Conservation (phyloP, 768 basidiomycete species). For the Krasilnikovozyma curviuscula region DNA sequence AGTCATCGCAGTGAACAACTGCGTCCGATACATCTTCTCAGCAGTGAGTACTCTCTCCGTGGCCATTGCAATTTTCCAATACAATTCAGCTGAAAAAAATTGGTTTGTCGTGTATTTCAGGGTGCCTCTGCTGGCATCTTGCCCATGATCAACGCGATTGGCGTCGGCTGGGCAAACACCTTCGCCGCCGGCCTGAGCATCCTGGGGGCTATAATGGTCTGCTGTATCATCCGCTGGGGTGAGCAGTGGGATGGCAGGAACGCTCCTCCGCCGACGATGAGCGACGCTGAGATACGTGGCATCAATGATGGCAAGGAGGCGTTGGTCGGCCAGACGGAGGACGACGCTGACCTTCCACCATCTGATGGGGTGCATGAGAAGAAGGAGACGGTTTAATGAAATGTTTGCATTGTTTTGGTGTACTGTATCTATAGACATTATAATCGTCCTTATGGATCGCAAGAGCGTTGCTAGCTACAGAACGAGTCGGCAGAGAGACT, state of each 20-base stretch:
- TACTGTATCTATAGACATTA: too few relatives aligned
- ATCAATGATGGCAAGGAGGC: too few relatives aligned
- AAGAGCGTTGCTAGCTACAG: too few relatives aligned
- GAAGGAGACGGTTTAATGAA: too few relatives aligned
- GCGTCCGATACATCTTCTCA: conserved; percentile 23
- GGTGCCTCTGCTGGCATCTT: conserved; percentile 25
- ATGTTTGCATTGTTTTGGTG: too few relatives aligned
- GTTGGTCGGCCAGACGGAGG: too few relatives aligned
- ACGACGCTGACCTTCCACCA: too few relatives aligned
- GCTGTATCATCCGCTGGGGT: conserved; percentile 1
- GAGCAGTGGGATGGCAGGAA: conserved; percentile 2
- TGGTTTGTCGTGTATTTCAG: background rate
- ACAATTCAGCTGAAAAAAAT: too few relatives aligned
- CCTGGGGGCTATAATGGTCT: conserved; percentile 1
- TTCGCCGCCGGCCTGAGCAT: conserved; percentile 14
- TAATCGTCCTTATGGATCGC: too few relatives aligned
- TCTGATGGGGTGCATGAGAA: too few relatives aligned
- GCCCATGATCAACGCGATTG: conserved; percentile 25
- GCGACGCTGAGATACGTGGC: too few relatives aligned
- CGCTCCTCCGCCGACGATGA: background rate
- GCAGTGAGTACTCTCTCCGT: conserved; percentile 11
- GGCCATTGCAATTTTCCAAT: background rate
- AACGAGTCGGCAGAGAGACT: too few relatives aligned
- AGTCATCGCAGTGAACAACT: conserved; percentile 26
- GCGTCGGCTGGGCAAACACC: conserved; percentile 26